Percentiles rank a stretch among this genome's conserved stretches.
phyloP scores from a whole-genome alignment of 2,329 filamentous ascomycete genomes.

The Fusarium sp. region DNA sequence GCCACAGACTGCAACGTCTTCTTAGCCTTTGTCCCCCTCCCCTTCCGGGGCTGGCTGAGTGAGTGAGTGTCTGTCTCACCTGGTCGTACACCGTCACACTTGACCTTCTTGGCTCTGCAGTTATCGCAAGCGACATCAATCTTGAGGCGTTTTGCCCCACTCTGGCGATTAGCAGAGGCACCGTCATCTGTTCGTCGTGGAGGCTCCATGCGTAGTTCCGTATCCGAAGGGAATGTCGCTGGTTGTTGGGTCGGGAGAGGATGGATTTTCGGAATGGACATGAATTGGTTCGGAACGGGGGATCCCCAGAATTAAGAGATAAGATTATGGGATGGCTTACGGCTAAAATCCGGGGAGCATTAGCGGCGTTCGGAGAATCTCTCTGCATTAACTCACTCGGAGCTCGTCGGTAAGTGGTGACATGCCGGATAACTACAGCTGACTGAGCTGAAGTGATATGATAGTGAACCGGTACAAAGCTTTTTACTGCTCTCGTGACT shows the following conservation, averaged over 20 bases:
- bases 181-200: neutral
- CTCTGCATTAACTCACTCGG: neutral
- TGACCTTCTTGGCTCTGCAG: conserved; percentile 52
- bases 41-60: no score
- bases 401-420: neutral
- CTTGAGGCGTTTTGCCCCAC: conserved; percentile 50
- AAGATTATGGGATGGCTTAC: neutral
- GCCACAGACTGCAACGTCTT: conserved; percentile 40
- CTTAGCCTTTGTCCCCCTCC: neutral
- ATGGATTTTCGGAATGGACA: conserved; percentile 6
- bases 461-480: no score
- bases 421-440: neutral
- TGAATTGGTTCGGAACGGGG: conserved; percentile 17
- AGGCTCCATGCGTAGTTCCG: conserved; percentile 21
- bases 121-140: conserved; percentile 54
- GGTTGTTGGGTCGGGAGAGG: neutral
- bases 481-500: neutral
- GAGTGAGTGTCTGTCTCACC: conserved; percentile 39
- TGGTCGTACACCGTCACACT: conserved; percentile 52
- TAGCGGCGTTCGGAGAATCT: neutral
- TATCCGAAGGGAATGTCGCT: neutral
- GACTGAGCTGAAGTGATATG: neutral
- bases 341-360: neutral
- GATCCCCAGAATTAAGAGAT: neutral
- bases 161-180: neutral